A percentile compares a stretch with the other conserved stretches of the same genome.
These are phyloP conservation scores for Blepharisma japonicum DNA, from an alignment of 73 alveolate species.

Conservation along the genomic window DNA sequence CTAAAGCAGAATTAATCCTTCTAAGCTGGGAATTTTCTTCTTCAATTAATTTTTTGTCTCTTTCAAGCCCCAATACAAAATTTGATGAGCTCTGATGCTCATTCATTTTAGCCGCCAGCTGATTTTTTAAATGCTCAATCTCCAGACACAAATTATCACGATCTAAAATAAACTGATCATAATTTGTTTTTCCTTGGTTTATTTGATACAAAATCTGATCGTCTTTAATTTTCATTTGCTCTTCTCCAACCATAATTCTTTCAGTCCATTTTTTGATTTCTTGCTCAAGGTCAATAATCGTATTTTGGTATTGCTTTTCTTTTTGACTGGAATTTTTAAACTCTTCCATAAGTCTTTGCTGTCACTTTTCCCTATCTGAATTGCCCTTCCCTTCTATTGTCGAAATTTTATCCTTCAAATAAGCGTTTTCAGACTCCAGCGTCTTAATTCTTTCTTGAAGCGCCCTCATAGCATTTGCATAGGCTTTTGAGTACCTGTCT, in stretches of 20 bases:
- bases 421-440: background rate
- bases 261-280: background rate
- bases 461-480: slow-evolving; percentile 27
- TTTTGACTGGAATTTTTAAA: background rate
- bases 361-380: slow-evolving; percentile 18
- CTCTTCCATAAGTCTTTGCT: slow-evolving; percentile 27
- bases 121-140: background rate
- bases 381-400: background rate
- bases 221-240: slow-evolving; percentile 9
- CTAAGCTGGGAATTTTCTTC: slow-evolving; percentile 1
- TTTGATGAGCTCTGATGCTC: background rate
- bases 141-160: background rate
- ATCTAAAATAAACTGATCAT: slow-evolving; percentile 3
- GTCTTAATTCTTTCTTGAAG: background rate
- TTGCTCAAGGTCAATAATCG: background rate
- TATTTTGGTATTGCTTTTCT: background rate
- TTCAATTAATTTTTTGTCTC: slow-evolving; percentile 1
- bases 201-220: background rate
- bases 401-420: background rate
- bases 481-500: slow-evolving; percentile 14
- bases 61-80: background rate
- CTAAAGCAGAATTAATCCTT: background rate
- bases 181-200: background rate
- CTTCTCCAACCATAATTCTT: background rate
- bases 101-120: background rate